phyloP scores from a whole-genome alignment of 768 basidiomycete genomes.

The Leccinum olivaceopallidum region DNA sequence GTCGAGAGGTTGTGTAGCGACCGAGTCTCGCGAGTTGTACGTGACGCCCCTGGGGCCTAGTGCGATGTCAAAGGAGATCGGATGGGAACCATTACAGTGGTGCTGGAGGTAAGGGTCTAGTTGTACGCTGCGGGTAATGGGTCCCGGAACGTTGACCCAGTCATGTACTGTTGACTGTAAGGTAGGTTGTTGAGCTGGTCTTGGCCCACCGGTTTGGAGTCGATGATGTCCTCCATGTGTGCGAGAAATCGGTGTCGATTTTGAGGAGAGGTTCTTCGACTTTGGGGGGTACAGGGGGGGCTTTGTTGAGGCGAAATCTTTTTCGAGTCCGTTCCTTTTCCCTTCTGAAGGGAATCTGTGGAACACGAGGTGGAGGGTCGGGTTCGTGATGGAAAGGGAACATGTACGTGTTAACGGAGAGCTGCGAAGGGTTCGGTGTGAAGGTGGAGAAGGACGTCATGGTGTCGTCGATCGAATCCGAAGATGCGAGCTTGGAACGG shows the following conservation, averaged over 20 bases:
- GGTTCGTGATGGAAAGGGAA: constrained; percentile 2
- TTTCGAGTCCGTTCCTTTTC: constrained; percentile 30
- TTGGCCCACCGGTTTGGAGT: constrained; percentile 26
- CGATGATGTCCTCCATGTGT: constrained; percentile 81
- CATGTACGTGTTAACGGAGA: constrained; percentile 26
- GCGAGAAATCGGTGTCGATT: constrained; percentile 38
- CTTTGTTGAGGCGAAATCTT: not conserved
- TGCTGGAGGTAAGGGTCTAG: no score
- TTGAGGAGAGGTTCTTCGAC: constrained; percentile 22
- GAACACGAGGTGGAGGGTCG: constrained; percentile 6
- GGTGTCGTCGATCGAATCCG: constrained; percentile 28
- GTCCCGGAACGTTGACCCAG: no score
- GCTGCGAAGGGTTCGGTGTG: constrained; percentile 37
- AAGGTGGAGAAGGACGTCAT: constrained; percentile 37
- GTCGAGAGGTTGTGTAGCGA: no score
- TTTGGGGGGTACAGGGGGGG: not conserved
- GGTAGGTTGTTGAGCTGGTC: no score
- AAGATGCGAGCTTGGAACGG: constrained; percentile 40
- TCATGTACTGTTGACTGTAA: no score
- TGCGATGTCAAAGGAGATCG: no score
- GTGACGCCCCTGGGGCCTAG: no score
- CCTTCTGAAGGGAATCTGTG: constrained; percentile 25
- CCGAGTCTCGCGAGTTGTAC: no score
- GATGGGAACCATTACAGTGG: no score
- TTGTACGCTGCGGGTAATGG: no score